Conservation (phyloP, 257 asterid genomes). For the Solanum virginianum region DNA sequence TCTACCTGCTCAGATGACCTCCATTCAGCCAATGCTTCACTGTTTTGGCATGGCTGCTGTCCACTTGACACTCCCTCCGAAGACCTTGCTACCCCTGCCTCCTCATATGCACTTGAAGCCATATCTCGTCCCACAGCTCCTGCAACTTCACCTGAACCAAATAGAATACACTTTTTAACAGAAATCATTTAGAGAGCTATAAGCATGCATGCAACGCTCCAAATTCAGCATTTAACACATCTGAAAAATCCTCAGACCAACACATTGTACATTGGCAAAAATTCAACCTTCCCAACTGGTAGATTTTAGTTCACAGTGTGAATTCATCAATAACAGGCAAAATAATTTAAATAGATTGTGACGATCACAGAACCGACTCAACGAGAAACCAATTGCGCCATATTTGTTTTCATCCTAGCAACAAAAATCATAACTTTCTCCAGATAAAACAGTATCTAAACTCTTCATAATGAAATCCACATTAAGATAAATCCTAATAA, state of each 20-base stretch:
- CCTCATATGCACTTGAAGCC: conserved; percentile 52
- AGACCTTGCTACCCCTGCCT: conserved; percentile 50
- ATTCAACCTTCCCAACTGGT: neutral
- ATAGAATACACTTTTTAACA: neutral
- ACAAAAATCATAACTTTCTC: neutral
- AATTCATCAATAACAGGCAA: neutral
- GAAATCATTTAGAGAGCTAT: neutral
- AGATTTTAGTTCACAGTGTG: neutral
- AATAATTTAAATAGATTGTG: neutral
- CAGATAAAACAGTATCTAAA: neutral
- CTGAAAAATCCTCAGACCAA: neutral
- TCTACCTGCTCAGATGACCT: conserved; percentile 83
- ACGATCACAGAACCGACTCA: neutral
- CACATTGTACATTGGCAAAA: neutral
- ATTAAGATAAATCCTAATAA: neutral
- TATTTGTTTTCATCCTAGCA: neutral
- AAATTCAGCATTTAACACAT: neutral
- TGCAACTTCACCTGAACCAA: conserved; percentile 34
- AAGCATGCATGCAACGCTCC: neutral
- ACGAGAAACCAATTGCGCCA: neutral
- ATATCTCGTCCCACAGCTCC: conserved; percentile 41
- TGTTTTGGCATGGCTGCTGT: conserved; percentile 45
- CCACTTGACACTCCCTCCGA: conserved; percentile 44
- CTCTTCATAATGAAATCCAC: neutral
- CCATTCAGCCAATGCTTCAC: conserved; percentile 78